phyloP scores from a whole-genome alignment of 139 green algal genomes.

The Coelastrella sp. region DNA sequence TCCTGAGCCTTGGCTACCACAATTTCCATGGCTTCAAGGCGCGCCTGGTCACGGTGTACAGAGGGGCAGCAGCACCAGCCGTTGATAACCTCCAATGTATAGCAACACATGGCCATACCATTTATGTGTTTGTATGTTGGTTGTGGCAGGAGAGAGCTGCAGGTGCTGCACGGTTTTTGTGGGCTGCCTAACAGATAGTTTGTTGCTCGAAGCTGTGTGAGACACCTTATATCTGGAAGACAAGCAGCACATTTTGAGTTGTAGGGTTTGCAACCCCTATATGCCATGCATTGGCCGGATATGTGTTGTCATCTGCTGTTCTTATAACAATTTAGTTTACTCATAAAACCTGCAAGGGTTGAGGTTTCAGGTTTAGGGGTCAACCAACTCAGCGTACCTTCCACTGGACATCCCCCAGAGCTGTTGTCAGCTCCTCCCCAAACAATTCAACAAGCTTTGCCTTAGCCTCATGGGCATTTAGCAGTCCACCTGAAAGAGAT shows the following conservation, averaged over 20 bases:
- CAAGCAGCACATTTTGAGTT: no score
- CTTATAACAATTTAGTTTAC: no score
- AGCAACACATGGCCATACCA: background rate
- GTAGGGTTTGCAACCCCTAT: no score
- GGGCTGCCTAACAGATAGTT: no score
- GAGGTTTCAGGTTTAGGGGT: no score
- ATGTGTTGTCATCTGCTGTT: no score
- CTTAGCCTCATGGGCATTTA: constrained; percentile 67
- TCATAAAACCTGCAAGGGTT: no score
- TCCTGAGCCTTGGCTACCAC: constrained; percentile 64
- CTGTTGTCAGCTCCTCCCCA: constrained; percentile 67
- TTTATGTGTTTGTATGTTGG: background rate
- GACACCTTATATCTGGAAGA: no score
- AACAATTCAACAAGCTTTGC: constrained; percentile 63
- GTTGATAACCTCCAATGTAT: background rate
- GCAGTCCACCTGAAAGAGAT: constrained; percentile 44
- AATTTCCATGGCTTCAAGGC: constrained; percentile 83
- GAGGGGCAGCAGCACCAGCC: background rate
- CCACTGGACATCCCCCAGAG: constrained; percentile 84
- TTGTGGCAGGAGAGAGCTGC: background rate
- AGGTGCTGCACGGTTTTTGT: background rate
- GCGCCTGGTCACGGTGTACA: constrained; percentile 53
- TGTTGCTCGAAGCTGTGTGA: no score
- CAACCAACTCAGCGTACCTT: constrained; percentile 65
- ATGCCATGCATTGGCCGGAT: no score